A percentile compares a stretch with the other conserved stretches of the same genome.
Evolutionary conservation across 2,329 filamentous ascomycete genomes (phyloP).

Genomic region (Phoma herbarum): DNA sequence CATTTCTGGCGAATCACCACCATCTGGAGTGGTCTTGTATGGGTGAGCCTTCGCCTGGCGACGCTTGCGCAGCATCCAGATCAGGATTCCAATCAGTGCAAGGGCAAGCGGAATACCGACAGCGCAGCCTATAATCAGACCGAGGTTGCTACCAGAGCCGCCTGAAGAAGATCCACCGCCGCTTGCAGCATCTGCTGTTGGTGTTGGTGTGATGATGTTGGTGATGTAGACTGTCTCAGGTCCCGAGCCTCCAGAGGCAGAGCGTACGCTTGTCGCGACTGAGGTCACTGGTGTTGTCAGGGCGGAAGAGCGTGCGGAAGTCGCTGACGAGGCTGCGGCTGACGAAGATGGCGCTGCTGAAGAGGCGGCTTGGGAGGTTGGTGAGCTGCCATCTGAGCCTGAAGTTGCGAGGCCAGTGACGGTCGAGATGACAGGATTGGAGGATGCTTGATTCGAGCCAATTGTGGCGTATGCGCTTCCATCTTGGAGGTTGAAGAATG

Average conservation of each 20-base stretch:
- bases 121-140: conserved; percentile 47
- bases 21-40: conserved; percentile 30
- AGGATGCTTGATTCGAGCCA: conserved; percentile 34
- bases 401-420: conserved; percentile 40
- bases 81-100: conserved; percentile 40
- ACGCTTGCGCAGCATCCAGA: conserved; percentile 47
- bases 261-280: conserved; percentile 29
- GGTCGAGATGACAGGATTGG: conserved; percentile 31
- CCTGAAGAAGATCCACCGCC: conserved; percentile 13
- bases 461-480: conserved; percentile 46
- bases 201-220: conserved; percentile 27
- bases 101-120: conserved; percentile 49
- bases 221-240: conserved; percentile 35
- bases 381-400: conserved; percentile 19
- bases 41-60: conserved; percentile 30
- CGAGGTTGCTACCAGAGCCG: conserved; percentile 34
- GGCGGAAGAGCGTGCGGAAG: conserved; percentile 9
- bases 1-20: conserved; percentile 29
- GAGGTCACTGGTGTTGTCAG: conserved; percentile 36
- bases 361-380: conserved; percentile 27
- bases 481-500: conserved; percentile 45
- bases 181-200: conserved; percentile 11
- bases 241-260: conserved; percentile 37
- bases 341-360: conserved; percentile 18
- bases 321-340: conserved; percentile 6